These are phyloP conservation scores for Crithidia brevicula DNA, from an alignment of 208 protist species.

Conservation along the genomic window DNA sequence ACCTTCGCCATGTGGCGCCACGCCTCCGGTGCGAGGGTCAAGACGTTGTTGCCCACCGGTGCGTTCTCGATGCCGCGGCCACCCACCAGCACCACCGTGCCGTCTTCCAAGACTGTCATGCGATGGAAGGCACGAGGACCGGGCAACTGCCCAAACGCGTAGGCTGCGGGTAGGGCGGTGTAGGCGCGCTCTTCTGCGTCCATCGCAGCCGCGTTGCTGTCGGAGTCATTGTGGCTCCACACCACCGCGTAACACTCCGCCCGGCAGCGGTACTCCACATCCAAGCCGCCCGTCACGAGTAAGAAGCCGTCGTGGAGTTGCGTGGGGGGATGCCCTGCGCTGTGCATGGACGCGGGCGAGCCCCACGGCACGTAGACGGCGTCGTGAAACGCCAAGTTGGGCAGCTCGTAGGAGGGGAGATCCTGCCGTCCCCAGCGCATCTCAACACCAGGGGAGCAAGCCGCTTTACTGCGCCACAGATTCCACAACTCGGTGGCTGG, in stretches of 20 bases:
- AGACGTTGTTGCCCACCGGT: conserved; percentile 19
- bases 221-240: conserved; percentile 35
- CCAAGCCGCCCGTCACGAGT: conserved; percentile 67
- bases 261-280: conserved; percentile 45
- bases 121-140: conserved; percentile 68
- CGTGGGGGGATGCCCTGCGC: neutral
- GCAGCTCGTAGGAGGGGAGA: conserved; percentile 52
- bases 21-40: conserved; percentile 30
- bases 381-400: conserved; percentile 47
- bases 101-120: conserved; percentile 45
- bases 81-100: conserved; percentile 68
- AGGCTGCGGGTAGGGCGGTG: conserved; percentile 2
- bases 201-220: neutral
- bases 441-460: conserved; percentile 10
- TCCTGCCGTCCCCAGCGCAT: conserved; percentile 33
- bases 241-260: conserved; percentile 58
- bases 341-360: neutral
- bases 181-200: conserved; percentile 15
- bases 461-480: conserved; percentile 28
- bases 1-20: conserved; percentile 12
- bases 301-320: conserved; percentile 40
- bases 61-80: conserved; percentile 41
- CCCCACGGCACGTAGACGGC: conserved; percentile 35
- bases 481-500: conserved; percentile 44
- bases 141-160: conserved; percentile 53